These are phyloP conservation scores for Magnolia sinica DNA, from an alignment of 164 flowering plant species.

Conservation along the genomic window DNA sequence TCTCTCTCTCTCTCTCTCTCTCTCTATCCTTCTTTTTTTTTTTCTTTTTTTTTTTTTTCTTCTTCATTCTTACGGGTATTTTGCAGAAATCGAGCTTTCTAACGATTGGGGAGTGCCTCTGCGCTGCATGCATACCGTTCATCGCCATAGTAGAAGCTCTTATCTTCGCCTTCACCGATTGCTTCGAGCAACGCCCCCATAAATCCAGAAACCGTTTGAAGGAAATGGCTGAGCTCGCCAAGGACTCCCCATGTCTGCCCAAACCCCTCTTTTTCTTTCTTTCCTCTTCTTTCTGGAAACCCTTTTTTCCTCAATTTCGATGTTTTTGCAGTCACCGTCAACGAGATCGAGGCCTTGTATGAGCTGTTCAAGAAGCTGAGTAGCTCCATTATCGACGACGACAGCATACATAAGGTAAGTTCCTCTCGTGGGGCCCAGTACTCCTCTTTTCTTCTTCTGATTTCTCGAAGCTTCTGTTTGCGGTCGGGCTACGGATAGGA, in stretches of 20 bases:
- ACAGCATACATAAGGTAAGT: conserved; percentile 42
- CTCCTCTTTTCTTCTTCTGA: not conserved
- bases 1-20: not conserved
- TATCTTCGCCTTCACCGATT: conserved; percentile 23
- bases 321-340: conserved; percentile 50
- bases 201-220: conserved; percentile 1
- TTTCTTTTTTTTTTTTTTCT: not conserved
- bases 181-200: conserved; percentile 26
- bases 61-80: not conserved
- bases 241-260: conserved; percentile 31
- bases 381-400: conserved; percentile 63
- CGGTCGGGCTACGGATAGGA: no score
- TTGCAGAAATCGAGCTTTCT: conserved; percentile 20
- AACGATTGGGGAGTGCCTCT: conserved; percentile 33
- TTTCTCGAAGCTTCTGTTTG: no score
- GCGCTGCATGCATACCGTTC: conserved; percentile 34
- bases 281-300: not conserved
- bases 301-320: not conserved
- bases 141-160: conserved; percentile 28
- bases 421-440: not conserved
- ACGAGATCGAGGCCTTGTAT: conserved; percentile 64
- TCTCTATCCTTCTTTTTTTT: not conserved
- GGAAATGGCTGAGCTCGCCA: conserved; percentile 34
- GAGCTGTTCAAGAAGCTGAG: conserved; percentile 71
- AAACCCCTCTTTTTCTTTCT: not conserved